These are phyloP conservation scores for Chlamydomonas schloesseri DNA, from an alignment of 139 green algal species.

Conservation along the genomic window DNA sequence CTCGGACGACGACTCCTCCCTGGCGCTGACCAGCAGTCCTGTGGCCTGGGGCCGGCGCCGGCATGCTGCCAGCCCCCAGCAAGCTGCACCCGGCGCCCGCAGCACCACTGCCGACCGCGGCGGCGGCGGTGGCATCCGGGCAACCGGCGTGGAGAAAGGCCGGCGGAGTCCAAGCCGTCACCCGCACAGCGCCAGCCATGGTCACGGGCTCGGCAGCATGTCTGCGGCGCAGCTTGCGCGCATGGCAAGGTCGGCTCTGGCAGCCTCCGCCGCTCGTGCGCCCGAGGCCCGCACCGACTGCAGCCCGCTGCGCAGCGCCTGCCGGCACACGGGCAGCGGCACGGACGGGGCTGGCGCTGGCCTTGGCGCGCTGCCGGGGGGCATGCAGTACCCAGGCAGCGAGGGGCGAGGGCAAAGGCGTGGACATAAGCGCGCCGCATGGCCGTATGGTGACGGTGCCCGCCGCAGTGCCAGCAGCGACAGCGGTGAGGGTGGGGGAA, in stretches of 20 bases:
- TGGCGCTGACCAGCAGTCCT: neutral
- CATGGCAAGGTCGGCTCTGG: neutral
- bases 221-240: slow-evolving; percentile 16
- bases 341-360: neutral
- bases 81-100: too few species aligned
- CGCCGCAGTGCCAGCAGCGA: too few species aligned
- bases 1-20: neutral
- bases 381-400: neutral
- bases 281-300: neutral
- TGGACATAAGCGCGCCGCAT: too few species aligned
- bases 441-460: too few species aligned
- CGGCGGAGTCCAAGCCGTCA: too few species aligned
- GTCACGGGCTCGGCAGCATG: neutral
- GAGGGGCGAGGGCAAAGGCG: neutral
- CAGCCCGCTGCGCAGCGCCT: neutral
- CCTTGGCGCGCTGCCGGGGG: neutral
- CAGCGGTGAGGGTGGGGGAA: too few species aligned
- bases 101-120: too few species aligned
- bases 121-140: neutral
- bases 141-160: too few species aligned
- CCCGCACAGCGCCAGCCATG: too few species aligned
- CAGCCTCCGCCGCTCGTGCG: neutral
- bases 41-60: neutral
- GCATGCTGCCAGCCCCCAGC: too few species aligned
- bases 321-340: neutral